These are phyloP conservation scores for Austroboletus novae-zelandiae DNA, from an alignment of 1,284 basidiomycete genomes.

Conservation along the genomic window DNA sequence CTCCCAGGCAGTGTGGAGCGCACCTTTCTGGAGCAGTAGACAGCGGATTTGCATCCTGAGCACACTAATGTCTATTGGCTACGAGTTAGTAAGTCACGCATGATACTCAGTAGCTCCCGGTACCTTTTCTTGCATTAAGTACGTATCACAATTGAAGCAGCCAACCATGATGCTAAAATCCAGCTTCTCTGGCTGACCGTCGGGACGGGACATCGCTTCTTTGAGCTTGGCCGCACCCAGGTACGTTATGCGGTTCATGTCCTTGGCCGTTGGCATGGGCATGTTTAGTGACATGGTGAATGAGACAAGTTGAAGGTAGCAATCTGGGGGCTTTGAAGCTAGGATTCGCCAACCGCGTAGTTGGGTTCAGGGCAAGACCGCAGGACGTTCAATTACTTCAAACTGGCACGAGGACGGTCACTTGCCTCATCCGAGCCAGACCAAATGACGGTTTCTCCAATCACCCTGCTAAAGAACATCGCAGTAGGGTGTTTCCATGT, in stretches of 20 bases:
- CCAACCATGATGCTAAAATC: slow-evolving; percentile 25
- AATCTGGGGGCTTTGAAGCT: too few species aligned
- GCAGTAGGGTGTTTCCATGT: slow-evolving; percentile 32
- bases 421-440: slow-evolving; percentile 8
- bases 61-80: slow-evolving; percentile 26
- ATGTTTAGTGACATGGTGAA: slow-evolving; percentile 22
- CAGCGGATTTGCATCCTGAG: slow-evolving; percentile 27
- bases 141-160: slow-evolving; percentile 23
- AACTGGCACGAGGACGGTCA: too few species aligned
- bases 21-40: slow-evolving; percentile 33
- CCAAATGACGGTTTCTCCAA: neutral
- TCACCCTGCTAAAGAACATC: slow-evolving; percentile 17
- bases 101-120: neutral
- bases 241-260: slow-evolving; percentile 31
- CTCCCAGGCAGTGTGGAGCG: neutral
- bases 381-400: too few species aligned
- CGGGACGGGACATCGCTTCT: slow-evolving; percentile 24
- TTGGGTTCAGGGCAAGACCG: too few species aligned
- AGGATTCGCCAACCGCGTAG: too few species aligned
- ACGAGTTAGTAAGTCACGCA: neutral
- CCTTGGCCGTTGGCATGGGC: slow-evolving; percentile 22
- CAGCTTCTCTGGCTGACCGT: slow-evolving; percentile 29
- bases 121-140: slow-evolving; percentile 22
- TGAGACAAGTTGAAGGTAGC: neutral
- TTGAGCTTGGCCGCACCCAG: slow-evolving; percentile 29